Conservation (phyloP, 495 filamentous ascomycete genomes). For the Penicillium desertorum region DNA sequence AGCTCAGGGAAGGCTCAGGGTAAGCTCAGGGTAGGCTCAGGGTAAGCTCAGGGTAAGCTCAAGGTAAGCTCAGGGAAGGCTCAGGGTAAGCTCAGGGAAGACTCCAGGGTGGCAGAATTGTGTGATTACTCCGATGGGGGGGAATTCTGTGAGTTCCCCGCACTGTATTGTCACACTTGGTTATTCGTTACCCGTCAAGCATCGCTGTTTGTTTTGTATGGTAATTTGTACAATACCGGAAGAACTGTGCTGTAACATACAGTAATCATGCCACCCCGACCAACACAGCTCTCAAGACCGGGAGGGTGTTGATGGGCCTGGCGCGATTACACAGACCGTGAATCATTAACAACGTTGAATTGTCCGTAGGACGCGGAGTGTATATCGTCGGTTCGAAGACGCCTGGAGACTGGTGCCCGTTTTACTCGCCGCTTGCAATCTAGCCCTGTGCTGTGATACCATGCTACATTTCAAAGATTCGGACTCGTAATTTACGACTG, state of each 20-base stretch:
- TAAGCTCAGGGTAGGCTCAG: no score
- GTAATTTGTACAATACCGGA: slow-evolving; percentile 2
- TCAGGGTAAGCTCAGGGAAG: no score
- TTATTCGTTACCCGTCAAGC: slow-evolving; percentile 1
- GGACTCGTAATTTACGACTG: background rate
- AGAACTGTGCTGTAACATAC: slow-evolving; percentile 2
- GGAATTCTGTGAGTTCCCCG: slow-evolving; percentile 9
- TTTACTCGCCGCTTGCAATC: slow-evolving; percentile 3
- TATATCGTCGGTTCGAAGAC: background rate
- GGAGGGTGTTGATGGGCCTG: slow-evolving; percentile 5
- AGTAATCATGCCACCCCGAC: background rate
- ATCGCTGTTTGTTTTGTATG: slow-evolving; percentile 7
- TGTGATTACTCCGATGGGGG: slow-evolving; percentile 14
- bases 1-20: no score
- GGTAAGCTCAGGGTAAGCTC: no score
- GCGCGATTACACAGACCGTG: background rate
- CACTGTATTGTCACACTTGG: slow-evolving; percentile 9
- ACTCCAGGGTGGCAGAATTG: no score
- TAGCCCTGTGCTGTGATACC: background rate
- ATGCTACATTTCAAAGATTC: background rate
- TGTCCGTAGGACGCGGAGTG: background rate
- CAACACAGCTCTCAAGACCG: background rate
- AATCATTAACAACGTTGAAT: no score
- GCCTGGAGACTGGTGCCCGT: background rate
- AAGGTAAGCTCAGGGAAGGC: no score